Base-by-base conservation (phyloP, 768 basidiomycete species). In the Mycena rebaudengoi region DNA sequence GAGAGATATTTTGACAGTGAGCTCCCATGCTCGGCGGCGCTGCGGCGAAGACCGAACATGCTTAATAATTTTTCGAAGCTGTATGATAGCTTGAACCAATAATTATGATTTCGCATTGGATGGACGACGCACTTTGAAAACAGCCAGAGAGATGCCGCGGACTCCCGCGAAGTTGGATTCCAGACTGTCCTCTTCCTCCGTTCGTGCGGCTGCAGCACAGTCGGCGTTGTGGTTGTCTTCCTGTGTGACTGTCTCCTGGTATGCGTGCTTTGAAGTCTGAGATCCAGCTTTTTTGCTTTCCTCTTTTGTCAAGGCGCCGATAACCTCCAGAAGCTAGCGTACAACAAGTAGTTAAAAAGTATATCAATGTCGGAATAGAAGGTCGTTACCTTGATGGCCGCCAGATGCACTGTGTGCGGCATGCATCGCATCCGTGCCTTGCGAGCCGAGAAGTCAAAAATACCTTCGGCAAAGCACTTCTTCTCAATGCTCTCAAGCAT, bases 361-460 rank as follows among this genome's bases (percentile, higher is more conserved):
- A 11, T 37, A 21, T 8, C 7, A 16, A 20, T n/a, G 40, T 14
- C 1, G 8, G 12, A 60, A 43, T 60, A 20, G 49, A n/a, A n/a
- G n/a, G n/a, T n/a, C n/a, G n/a, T n/a, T n/a, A 74, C 77, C 68
- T 76, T 64, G 7, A 76, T 29, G 76, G 75, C 74, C 5, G 78
- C 78, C 33, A 80, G 72, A 58, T 80, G 76, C n/a, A 80, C 69
- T 0, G 77, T 79, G 41, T 80, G 79, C 0, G 77, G 79, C 74
- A 79, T 76, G 66, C 79, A 80, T n/a, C 69, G 73, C 21, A 77
- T 58, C 4, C 74, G 68, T 8, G 75, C 66, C 12, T 69, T 44
- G 10, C 2, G 16, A 2, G 75, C 70, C 25, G 62, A 60, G 54
- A 80, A 77, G 1, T 16, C 3, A n/a, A n/a, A n/a, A 32, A 80